These are phyloP conservation scores for Pilatotrama ljubarskyi DNA, from an alignment of 768 basidiomycete species.

Conservation along the genomic window DNA sequence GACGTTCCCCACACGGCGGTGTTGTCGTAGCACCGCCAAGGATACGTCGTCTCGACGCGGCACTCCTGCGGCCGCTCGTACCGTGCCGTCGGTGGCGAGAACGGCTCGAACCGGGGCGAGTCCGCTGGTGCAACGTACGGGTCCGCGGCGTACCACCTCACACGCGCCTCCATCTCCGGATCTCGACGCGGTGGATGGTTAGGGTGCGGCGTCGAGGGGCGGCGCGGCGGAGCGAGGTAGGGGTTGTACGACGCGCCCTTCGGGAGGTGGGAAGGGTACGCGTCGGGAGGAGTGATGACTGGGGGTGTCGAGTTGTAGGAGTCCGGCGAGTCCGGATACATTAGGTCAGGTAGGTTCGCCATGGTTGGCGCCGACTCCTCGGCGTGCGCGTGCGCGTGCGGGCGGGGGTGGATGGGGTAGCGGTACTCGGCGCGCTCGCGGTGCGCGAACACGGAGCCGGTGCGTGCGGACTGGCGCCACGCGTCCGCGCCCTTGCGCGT, in stretches of 20 bases:
- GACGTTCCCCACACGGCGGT: not conserved
- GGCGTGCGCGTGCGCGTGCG: not conserved
- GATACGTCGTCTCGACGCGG: not conserved
- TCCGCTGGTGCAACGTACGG: not conserved
- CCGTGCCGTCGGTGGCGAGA: conserved; percentile 3
- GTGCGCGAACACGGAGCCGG: not conserved
- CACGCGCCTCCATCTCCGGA: conserved; percentile 4
- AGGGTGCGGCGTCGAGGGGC: not conserved
- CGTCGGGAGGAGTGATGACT: conserved; percentile 2
- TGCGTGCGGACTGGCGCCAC: no score
- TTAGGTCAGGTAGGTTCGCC: conserved; percentile 9
- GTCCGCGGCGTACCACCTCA: conserved; percentile 8
- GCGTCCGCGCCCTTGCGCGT: not conserved
- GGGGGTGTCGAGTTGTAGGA: not conserved
- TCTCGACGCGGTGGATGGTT: not conserved
- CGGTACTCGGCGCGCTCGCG: conserved; percentile 1
- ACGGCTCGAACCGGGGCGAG: conserved; percentile 15
- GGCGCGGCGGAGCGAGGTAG: not conserved
- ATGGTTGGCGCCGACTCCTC: not conserved
- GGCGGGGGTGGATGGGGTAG: not conserved
- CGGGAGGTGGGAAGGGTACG: not conserved
- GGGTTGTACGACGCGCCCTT: not conserved
- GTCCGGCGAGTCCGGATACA: conserved; percentile 13
- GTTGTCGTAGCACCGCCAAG: conserved; percentile 3
- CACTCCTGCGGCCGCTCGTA: not conserved